Base-by-base conservation (phyloP, 768 basidiomycete species). In the Daedalea quercina region DNA sequence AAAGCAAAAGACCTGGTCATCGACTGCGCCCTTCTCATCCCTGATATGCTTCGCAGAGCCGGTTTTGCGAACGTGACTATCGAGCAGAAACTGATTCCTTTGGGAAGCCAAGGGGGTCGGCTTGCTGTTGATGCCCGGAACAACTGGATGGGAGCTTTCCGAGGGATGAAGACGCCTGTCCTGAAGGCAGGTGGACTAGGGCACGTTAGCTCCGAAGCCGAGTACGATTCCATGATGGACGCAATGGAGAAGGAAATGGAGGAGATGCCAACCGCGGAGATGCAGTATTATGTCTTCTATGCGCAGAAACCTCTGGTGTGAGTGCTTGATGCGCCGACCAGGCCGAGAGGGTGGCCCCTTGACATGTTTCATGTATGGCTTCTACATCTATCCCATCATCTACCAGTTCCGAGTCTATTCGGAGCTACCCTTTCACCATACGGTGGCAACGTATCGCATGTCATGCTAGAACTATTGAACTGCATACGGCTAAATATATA, bases 171-270 rank as follows among this genome's bases (percentile, higher is more conserved):
- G 24, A 60, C 55, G 43, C 24, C 59, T 0, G 46, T 63, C n/a
- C 53, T 65, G 53, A 67, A 44, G 25, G 48, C 37, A 0, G 64
- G 57, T 0, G 58, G 60, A 0, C 40, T 53, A 0, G 57, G 59
- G 19, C 54, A 35, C 20, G 62, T 64, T 9, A 13, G 48, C 3
- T 56, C 63, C 1, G 56, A 41, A 4, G 57, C 57, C 7, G 64
- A 64, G 35, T 61, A 60, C 17, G 61, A 64, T 23, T 50, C 53
- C 31, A 34, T 51, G 3, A 25, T 60, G 20, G 58, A 57, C n/a
- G 57, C 48, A 3, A 15, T 65, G 22, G 52, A 26, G 1, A 58
- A 63, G 28, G 67, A 68, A 40, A 67, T 65, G 67, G 64, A 65
- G 22, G 47, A 44, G 19, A 53, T 43, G 2, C 47, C 55, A 15